Base-by-base conservation (phyloP, 2,329 filamentous ascomycete species). In the Cladosporium sp. region DNA sequence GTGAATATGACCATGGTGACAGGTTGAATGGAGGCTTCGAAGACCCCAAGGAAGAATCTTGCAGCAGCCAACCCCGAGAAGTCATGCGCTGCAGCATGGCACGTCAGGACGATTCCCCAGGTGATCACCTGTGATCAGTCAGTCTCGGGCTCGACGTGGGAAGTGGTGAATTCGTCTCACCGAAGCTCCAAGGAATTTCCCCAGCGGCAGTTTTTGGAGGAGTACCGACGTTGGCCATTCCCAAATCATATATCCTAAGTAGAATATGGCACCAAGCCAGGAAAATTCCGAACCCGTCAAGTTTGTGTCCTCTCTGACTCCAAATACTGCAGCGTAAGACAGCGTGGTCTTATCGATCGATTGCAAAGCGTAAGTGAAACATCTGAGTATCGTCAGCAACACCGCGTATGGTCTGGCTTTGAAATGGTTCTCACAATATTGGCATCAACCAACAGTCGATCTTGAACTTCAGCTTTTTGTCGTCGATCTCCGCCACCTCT, bases 11-110 rank as follows among this genome's bases (percentile, higher is more conserved):
- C 72, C 0, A 82, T 79, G 59, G 87, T 87, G 0, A 83, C 83
- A 0, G 85, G 85, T 0, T 82, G 85, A 2, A 87, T 82, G 0
- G 83, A 81, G 0, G 82, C 74, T 64, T 88, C 85, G 51, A 85
- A 85, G 0, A 84, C 73, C 22, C 85, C 85, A 0, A 87, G 74
- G 59, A 87, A 80, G 63, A 86, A 83, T 0, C 85, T 78, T 35
- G 86, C 77, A 1, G 80, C 81, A 7, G 22, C 22, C 22, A 28
- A 28, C 4, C 63, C 63, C 6, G 57, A 40, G 46, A 61, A 66
- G 44, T 63, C 59, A 28, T 61, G 54, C 2, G 13, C 28, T 9
- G 43, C 13, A 1, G 43, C n/a, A 22, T 45, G 43, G n/a, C 28
- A 68, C 69, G 53, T 79, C 0, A 78, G 67, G 1, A 76, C 77